Evolutionary conservation across 768 basidiomycete genomes (phyloP).

Genomic region (Xanthoconium stramineum): DNA sequence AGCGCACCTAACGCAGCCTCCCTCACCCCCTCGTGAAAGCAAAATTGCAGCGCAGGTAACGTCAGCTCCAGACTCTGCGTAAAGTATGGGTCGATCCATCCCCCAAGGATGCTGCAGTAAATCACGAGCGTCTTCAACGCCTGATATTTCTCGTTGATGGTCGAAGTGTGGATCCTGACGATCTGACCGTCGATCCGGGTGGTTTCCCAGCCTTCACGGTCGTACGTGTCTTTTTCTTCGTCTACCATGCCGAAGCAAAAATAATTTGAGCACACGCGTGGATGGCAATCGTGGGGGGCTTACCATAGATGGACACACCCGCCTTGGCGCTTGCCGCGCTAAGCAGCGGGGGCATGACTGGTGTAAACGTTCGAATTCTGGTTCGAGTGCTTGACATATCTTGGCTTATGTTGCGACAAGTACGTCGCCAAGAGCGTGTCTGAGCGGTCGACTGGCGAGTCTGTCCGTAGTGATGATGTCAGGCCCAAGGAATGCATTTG

Average conservation of each 20-base stretch:
- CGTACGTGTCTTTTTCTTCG: conserved; percentile 50
- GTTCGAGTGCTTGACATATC: conserved; percentile 76
- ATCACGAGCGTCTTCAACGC: conserved; percentile 86
- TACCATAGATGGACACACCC: conserved; percentile 68
- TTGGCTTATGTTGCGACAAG: conserved; percentile 85
- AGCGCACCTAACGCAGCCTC: conserved; percentile 70
- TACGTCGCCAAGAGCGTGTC: conserved; percentile 75
- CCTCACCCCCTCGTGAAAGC: conserved; percentile 82
- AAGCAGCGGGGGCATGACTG: conserved; percentile 79
- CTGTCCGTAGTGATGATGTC: conserved; percentile 31
- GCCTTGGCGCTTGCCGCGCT: conserved; percentile 77
- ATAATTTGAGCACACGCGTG: no score
- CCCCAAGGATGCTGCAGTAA: conserved; percentile 66
- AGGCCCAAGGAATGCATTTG: neutral
- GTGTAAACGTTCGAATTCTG: conserved; percentile 84
- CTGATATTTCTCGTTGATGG: conserved; percentile 84
- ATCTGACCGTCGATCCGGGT: conserved; percentile 74
- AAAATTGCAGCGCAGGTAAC: conserved; percentile 67
- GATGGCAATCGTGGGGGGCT: neutral
- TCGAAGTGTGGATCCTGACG: conserved; percentile 73
- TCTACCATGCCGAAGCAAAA: conserved; percentile 35
- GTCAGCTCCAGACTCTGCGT: conserved; percentile 68
- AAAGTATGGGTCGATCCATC: conserved; percentile 69
- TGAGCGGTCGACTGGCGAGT: conserved; percentile 62
- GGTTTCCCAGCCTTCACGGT: conserved; percentile 77